Conservation (phyloP, 495 filamentous ascomycete genomes). For the Lasiosphaeris hirsuta region DNA sequence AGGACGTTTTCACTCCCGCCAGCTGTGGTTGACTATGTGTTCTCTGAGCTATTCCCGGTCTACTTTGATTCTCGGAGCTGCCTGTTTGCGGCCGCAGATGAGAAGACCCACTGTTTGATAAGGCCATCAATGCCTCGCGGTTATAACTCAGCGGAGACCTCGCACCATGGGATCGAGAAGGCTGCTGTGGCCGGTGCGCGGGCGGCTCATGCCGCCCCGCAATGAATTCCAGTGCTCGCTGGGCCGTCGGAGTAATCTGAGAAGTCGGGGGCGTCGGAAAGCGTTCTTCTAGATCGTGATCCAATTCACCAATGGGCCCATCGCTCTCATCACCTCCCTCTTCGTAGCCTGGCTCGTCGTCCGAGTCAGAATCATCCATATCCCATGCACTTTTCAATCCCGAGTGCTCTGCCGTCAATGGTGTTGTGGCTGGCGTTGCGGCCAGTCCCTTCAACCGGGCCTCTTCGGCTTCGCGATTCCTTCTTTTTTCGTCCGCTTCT, state of each 20-base stretch:
- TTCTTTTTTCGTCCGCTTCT: conserved; percentile 48
- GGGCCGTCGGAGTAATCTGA: conserved; percentile 33
- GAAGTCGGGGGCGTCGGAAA: conserved; percentile 20
- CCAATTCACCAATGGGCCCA: conserved; percentile 29
- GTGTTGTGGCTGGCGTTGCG: conserved; percentile 11
- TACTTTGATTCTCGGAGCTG: conserved; percentile 34
- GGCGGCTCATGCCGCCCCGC: conserved; percentile 36
- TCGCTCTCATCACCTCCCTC: conserved; percentile 44
- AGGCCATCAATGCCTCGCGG: conserved; percentile 31
- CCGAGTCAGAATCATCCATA: conserved; percentile 33
- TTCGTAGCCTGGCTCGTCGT: conserved; percentile 29
- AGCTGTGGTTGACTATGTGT: conserved; percentile 46
- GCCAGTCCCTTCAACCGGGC: conserved; percentile 14
- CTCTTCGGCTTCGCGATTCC: conserved; percentile 29
- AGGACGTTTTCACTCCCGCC: conserved; percentile 24
- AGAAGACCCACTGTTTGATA: conserved; percentile 29
- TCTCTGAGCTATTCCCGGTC: conserved; percentile 39
- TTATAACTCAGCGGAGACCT: conserved; percentile 28
- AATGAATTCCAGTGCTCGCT: conserved; percentile 49
- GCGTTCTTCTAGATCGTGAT: conserved; percentile 30
- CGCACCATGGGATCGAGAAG: conserved; percentile 14
- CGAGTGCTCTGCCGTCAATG: conserved; percentile 3
- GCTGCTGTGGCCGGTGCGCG: conserved; percentile 7
- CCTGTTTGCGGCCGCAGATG: conserved; percentile 44
- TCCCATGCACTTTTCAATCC: conserved; percentile 48